Conservation (phyloP, 2,329 filamentous ascomycete genomes). For the Colletotrichum simmondsii region DNA sequence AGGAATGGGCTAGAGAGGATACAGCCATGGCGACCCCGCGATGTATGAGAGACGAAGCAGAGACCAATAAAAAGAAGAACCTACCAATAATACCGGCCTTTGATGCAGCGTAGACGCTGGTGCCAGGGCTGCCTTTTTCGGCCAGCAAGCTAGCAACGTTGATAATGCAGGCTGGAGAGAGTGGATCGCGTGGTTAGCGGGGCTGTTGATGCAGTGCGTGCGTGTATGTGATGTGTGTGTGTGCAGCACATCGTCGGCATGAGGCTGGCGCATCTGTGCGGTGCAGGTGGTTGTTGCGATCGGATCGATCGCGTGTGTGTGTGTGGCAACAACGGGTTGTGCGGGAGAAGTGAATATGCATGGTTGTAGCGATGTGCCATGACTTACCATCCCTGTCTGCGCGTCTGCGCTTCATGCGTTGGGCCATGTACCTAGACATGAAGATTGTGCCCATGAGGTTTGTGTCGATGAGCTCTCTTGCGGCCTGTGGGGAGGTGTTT, state of each 20-base stretch:
- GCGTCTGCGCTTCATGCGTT: constrained; percentile 54
- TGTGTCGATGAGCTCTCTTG: constrained; percentile 71
- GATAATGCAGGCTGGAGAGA: constrained; percentile 73
- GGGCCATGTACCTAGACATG: constrained; percentile 65
- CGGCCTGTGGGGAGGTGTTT: constrained; percentile 58
- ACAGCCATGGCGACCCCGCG: background rate
- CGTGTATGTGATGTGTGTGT: background rate
- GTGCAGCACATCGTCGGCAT: background rate
- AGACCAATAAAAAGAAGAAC: constrained; percentile 37
- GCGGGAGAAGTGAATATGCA: background rate
- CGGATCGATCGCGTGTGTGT: background rate
- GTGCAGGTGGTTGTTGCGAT: constrained; percentile 12
- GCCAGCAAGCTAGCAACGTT: constrained; percentile 85
- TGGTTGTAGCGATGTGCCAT: constrained; percentile 3
- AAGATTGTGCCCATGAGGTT: constrained; percentile 77
- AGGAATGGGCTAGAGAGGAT: background rate
- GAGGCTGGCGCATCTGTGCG: constrained; percentile 6
- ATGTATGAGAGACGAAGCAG: constrained; percentile 21
- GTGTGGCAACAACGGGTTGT: constrained; percentile 4
- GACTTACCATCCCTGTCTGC: constrained; percentile 39
- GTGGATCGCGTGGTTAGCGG: constrained; percentile 19
- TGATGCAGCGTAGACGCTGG: constrained; percentile 79
- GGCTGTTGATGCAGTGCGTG: constrained; percentile 6
- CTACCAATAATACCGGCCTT: constrained; percentile 83
- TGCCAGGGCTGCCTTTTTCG: constrained; percentile 74